phyloP scores from a whole-genome alignment of 75 land plant genomes.

The Picea glauca region DNA sequence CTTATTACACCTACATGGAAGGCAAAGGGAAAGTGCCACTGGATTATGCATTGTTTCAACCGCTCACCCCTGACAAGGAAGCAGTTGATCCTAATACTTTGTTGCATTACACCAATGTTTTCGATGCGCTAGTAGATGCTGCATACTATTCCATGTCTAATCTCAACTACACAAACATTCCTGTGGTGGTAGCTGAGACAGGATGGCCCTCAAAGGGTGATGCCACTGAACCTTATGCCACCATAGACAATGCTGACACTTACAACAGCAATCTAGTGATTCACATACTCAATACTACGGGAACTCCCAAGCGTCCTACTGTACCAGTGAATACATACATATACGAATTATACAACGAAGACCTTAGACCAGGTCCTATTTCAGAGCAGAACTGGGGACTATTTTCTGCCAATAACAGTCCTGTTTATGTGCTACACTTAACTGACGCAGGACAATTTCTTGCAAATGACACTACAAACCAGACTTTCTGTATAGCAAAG shows the following conservation, averaged over 20 bases:
- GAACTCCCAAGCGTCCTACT: conserved; percentile 61
- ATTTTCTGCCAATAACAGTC: conserved; percentile 55
- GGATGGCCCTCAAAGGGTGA: conserved; percentile 84
- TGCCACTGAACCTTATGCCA: conserved; percentile 54
- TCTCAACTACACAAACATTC: conserved; percentile 48
- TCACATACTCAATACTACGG: conserved; percentile 46
- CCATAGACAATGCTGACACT: conserved; percentile 42
- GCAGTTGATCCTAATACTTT: conserved; percentile 64
- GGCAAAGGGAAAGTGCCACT: conserved; percentile 47
- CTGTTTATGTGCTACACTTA: conserved; percentile 60
- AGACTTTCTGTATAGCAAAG: conserved; percentile 65
- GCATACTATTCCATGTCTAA: conserved; percentile 56
- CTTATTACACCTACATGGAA: conserved; percentile 51
- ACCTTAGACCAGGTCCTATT: conserved; percentile 50
- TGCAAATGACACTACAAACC: conserved; percentile 71
- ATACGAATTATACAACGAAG: conserved; percentile 79
- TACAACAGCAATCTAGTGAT: conserved; percentile 55
- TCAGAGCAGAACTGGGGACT: conserved; percentile 75
- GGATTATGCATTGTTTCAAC: conserved; percentile 70
- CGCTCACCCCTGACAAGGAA: conserved; percentile 36
- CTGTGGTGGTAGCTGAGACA: conserved; percentile 62
- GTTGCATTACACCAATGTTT: conserved; percentile 53
- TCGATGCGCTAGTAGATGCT: conserved; percentile 84
- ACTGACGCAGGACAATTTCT: conserved; percentile 51
- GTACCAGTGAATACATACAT: conserved; percentile 58